Conservation (phyloP, 179 eudicot genomes). For the Carnegiea gigantea region DNA sequence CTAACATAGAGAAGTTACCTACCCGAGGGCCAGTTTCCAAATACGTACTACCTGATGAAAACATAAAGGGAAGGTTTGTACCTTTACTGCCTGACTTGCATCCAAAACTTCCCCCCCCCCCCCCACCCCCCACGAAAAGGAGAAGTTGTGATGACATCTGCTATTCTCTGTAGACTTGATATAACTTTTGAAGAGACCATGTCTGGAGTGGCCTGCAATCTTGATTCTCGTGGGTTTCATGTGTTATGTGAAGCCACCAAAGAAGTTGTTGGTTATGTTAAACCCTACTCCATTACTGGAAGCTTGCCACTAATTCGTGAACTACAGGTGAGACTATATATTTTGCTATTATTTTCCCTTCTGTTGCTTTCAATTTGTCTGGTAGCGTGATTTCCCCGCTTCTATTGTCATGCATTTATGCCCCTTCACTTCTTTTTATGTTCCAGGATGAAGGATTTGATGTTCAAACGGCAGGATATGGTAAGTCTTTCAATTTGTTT, state of each 20-base stretch:
- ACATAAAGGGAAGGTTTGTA: conserved; percentile 75
- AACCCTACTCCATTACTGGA: conserved; percentile 96
- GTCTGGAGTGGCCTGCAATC: conserved; percentile 91
- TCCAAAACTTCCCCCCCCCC: neutral
- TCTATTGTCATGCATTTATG: neutral
- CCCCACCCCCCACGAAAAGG: neutral
- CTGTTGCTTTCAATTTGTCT: neutral
- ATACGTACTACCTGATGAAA: conserved; percentile 87
- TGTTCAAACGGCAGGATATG: conserved; percentile 96
- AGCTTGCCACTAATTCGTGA: conserved; percentile 92
- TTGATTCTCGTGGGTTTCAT: conserved; percentile 85
- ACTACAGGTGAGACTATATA: conserved; percentile 51
- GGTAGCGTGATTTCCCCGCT: neutral
- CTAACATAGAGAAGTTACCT: conserved; percentile 79
- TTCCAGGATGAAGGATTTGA: conserved; percentile 95
- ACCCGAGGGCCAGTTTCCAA: conserved; percentile 90
- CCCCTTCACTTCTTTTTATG: conserved; percentile 9
- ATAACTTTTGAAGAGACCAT: conserved; percentile 69
- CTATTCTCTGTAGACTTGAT: conserved; percentile 42
- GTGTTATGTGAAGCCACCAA: conserved; percentile 93
- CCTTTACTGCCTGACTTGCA: conserved; percentile 7
- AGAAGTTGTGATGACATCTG: conserved; percentile 7
- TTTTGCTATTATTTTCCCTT: neutral
- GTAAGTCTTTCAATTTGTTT: conserved; percentile 37
- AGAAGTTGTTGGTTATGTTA: conserved; percentile 85